Evolutionary conservation across 306 rosid genomes (phyloP), one percentile per base, ranked within the genome.

Genomic region (Lotus japonicus): DNA sequence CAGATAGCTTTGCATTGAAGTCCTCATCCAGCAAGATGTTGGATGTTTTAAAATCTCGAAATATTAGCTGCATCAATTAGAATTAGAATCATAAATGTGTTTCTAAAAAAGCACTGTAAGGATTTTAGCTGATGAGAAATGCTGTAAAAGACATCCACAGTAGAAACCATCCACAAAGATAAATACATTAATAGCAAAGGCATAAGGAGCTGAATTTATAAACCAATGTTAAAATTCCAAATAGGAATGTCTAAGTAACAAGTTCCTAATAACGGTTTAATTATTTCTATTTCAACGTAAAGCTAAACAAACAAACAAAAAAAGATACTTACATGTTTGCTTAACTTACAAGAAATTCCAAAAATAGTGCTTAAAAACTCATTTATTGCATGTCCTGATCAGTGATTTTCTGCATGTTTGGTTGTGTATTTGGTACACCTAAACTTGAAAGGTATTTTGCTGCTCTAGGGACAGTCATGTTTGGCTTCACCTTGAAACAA

Each of bases 1-100:
- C 99, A 7, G 99, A 94, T 80, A 94, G 99, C 81, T 94, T 94
- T 9, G 97, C 99, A 81, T 81, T 90, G 71, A 86, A 90, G 21
- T 88, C 96, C 82, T 80, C 97, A 33, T 94, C 99, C 41, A 94
- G 89, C 63, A 94, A 71, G 78, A 94, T 74, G 66, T 94, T 94
- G 51, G 99, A 90, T 1, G 95, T 84, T 79, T 94, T 94, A 54
- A 94, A 94, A 80, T 94, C 99, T 3, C 99, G 96, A 66, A 94
- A 94, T 73, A 94, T 94, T 53, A 94, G 89, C 99, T 94, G 96
- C 86, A 79, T 14, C 80, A 75, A 68, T 68, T 52, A 71, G 9
- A 71, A 71, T 13, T 33, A 9, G 70, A 76, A 81, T 75, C 82
- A 82, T 43, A 36, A 74, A 45, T 58, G 48, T 38, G 12, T 65